Percentiles rank a stretch among this genome's conserved stretches.
Conservation (phyloP, 2,329 filamentous ascomycete species). For the Arthrobotrys sphaeroides region DNA sequence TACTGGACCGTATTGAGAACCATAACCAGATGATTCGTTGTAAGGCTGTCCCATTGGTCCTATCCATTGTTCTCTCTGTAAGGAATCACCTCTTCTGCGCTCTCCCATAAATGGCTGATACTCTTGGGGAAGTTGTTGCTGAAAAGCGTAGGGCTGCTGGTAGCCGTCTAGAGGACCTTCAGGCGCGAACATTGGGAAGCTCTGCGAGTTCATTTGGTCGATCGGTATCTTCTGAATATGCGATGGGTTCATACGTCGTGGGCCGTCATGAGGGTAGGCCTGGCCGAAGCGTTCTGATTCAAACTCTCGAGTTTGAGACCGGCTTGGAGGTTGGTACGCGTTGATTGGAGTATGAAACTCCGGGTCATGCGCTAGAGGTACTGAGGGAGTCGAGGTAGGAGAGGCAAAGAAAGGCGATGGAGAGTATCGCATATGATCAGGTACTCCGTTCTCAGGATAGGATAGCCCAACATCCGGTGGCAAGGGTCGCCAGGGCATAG, state of each 20-base stretch:
- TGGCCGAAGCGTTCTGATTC: constrained; percentile 2
- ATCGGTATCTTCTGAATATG: background rate
- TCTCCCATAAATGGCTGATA: constrained; percentile 32
- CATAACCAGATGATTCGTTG: constrained; percentile 9
- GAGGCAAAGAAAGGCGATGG: constrained; percentile 33
- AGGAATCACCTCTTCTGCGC: constrained; percentile 1
- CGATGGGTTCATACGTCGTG: background rate
- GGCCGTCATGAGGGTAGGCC: background rate
- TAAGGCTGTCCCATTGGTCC: constrained; percentile 9
- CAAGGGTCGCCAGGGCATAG: constrained; percentile 4
- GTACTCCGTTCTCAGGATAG: constrained; percentile 3
- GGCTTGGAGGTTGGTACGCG: background rate
- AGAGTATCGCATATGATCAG: constrained; percentile 19
- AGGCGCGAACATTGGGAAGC: constrained; percentile 39
- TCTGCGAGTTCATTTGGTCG: background rate
- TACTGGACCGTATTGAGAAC: background rate
- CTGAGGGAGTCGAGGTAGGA: background rate
- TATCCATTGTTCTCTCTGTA: constrained; percentile 43
- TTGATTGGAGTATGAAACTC: background rate
- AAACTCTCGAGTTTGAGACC: background rate
- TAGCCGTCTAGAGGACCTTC: constrained; percentile 39
- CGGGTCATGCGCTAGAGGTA: background rate
- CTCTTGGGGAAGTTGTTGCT: constrained; percentile 39
- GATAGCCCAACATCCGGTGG: constrained; percentile 4
- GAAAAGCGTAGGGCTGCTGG: constrained; percentile 24